These are phyloP conservation scores for Seminavis robusta DNA, from an alignment of 108 stramenopile genomes.

Conservation along the genomic window DNA sequence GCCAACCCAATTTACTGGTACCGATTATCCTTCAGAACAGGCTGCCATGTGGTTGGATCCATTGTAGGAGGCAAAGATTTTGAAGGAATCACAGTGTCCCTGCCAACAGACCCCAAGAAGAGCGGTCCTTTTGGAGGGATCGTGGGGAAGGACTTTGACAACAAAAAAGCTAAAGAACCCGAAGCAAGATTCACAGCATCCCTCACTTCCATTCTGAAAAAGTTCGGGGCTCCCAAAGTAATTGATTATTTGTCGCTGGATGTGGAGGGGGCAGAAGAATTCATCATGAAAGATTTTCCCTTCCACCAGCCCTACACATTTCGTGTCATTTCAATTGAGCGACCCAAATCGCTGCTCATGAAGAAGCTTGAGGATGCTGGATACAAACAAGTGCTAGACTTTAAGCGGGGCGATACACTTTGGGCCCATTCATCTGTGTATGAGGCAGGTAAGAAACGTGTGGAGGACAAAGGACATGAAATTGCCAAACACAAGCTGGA, in stretches of 20 bases:
- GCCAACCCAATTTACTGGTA: slow-evolving; percentile 53
- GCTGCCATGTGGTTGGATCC: slow-evolving; percentile 34
- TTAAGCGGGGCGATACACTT: too few relatives aligned
- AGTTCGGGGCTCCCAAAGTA: slow-evolving; percentile 28
- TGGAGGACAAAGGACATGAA: too few relatives aligned
- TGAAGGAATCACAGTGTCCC: background rate
- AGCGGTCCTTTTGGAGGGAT: slow-evolving; percentile 34
- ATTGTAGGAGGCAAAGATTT: slow-evolving; percentile 23
- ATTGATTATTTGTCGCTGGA: slow-evolving; percentile 68
- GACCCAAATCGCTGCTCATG: slow-evolving; percentile 28
- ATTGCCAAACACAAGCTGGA: too few relatives aligned
- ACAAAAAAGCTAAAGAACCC: slow-evolving; percentile 9
- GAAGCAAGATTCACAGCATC: slow-evolving; percentile 30
- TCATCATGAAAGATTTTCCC: slow-evolving; percentile 58
- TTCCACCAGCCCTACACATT: slow-evolving; percentile 34
- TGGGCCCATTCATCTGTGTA: too few relatives aligned
- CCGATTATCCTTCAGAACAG: slow-evolving; percentile 18
- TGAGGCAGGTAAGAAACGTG: too few relatives aligned
- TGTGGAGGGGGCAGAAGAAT: slow-evolving; percentile 62
- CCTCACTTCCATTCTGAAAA: slow-evolving; percentile 30
- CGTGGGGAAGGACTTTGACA: slow-evolving; percentile 43
- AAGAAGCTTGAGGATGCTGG: slow-evolving; percentile 13
- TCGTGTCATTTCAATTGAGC: slow-evolving; percentile 42
- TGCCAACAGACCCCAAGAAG: background rate
- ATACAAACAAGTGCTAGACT: too few relatives aligned